A percentile compares a stretch with the other conserved stretches of the same genome.
These are phyloP conservation scores for Mollisia scopiformis DNA, from an alignment of 2,329 filamentous ascomycete genomes.

Conservation along the genomic window DNA sequence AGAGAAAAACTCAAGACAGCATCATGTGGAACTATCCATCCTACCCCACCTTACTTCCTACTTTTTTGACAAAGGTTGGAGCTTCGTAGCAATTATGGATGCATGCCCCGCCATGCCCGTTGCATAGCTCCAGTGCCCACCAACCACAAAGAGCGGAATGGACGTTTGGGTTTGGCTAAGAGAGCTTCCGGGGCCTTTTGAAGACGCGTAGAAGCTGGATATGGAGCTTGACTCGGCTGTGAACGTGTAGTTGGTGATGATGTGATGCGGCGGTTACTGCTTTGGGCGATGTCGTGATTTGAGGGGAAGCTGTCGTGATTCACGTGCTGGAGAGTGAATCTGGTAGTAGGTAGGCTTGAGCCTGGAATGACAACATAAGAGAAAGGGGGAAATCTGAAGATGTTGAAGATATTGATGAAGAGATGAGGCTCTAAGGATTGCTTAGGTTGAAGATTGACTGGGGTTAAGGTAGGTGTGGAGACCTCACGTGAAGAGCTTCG, in stretches of 20 bases:
- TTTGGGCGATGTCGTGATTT: constrained; percentile 29
- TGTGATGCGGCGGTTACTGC: constrained; percentile 17
- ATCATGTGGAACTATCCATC: neutral
- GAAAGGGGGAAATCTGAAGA: neutral
- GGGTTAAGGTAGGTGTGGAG: neutral
- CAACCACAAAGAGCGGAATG: neutral
- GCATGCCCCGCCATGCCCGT: neutral
- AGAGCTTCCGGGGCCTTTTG: neutral
- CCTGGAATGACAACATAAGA: neutral
- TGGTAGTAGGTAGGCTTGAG: neutral
- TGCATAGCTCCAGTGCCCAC: neutral
- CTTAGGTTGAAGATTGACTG: neutral
- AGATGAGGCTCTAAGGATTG: neutral
- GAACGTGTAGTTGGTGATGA: constrained; percentile 2
- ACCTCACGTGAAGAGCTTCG: neutral
- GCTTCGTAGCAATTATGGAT: neutral
- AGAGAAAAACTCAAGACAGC: neutral
- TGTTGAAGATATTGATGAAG: neutral
- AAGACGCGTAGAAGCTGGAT: neutral
- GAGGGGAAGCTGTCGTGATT: constrained; percentile 20
- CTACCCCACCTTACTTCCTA: neutral
- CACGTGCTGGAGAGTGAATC: neutral
- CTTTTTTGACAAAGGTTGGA: neutral
- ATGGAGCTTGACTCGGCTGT: neutral
- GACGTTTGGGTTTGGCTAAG: neutral